phyloP scores from a whole-genome alignment of 164 flowering plant species.

The Hamamelis virginiana region DNA sequence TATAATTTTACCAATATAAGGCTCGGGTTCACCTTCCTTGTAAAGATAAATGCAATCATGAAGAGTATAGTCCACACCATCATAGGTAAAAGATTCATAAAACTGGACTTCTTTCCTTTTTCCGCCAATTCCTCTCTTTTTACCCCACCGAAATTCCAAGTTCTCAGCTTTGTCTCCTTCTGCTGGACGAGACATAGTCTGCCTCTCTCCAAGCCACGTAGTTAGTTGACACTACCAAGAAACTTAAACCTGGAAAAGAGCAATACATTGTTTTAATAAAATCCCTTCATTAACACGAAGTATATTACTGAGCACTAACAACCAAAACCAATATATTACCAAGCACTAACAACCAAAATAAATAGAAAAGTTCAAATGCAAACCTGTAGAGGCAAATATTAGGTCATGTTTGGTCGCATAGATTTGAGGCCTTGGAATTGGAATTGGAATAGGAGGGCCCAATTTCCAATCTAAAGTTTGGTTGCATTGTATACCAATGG shows the following conservation, averaged over 20 bases:
- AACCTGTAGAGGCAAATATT: not conserved
- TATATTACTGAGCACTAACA: not conserved
- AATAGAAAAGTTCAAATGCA: not conserved
- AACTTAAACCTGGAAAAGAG: conserved; percentile 1
- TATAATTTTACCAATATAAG: conserved; percentile 69
- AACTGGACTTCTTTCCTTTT: conserved; percentile 55
- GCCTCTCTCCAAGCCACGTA: not conserved
- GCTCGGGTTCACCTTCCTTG: conserved; percentile 54
- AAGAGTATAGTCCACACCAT: conserved; percentile 66
- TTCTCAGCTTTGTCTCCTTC: conserved; percentile 31
- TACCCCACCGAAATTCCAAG: conserved; percentile 75
- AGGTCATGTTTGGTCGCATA: not conserved
- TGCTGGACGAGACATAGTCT: conserved; percentile 24
- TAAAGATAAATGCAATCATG: conserved; percentile 66
- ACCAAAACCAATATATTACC: not conserved
- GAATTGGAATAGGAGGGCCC: not conserved
- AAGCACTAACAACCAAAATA: not conserved
- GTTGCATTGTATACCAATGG: not conserved
- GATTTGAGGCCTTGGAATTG: not conserved
- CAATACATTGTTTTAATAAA: not conserved
- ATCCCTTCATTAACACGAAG: not conserved
- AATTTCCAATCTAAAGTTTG: not conserved
- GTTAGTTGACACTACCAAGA: not conserved
- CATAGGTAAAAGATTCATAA: conserved; percentile 78
- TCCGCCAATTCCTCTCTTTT: conserved; percentile 63